A percentile compares a stretch with the other conserved stretches of the same genome.
These are phyloP conservation scores for Dactylellina haptotyla DNA, from an alignment of 2,329 filamentous ascomycete species.

Conservation along the genomic window DNA sequence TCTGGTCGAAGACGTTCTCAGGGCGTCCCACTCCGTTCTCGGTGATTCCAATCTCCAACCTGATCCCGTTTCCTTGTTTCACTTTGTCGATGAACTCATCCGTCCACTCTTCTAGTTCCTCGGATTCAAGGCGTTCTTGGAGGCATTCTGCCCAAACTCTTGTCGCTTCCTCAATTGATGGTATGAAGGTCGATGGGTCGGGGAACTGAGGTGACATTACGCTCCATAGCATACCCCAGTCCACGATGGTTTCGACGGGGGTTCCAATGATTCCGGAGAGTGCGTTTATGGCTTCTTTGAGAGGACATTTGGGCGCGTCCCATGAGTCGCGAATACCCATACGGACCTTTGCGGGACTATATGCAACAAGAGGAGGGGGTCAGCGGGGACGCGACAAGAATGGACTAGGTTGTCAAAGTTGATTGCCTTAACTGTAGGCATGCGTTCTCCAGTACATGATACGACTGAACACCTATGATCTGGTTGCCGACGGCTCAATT, in stretches of 20 bases:
- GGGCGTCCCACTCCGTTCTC: constrained; percentile 34
- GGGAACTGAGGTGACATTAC: constrained; percentile 38
- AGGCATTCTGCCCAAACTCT: constrained; percentile 46
- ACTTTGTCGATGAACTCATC: constrained; percentile 47
- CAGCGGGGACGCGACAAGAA: constrained; percentile 11
- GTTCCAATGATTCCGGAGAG: constrained; percentile 28
- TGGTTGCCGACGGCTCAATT: constrained; percentile 25
- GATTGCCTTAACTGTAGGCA: constrained; percentile 22
- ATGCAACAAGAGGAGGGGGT: not conserved
- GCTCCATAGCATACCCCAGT: constrained; percentile 49
- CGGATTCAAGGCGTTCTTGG: constrained; percentile 50
- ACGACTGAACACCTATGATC: constrained; percentile 1
- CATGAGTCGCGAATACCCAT: constrained; percentile 51
- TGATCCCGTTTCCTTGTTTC: constrained; percentile 30
- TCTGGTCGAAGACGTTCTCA: constrained; percentile 23
- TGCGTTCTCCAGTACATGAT: constrained; percentile 1
- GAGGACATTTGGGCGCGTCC: constrained; percentile 41
- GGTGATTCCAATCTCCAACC: constrained; percentile 41
- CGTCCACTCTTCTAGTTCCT: constrained; percentile 34
- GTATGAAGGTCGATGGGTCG: constrained; percentile 47
- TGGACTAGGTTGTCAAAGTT: not conserved
- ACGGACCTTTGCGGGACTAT: constrained; percentile 50
- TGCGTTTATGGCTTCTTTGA: constrained; percentile 44
- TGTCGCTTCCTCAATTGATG: constrained; percentile 35
- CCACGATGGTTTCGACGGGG: constrained; percentile 21